Evolutionary conservation across 2,329 filamentous ascomycete species (phyloP).

Genomic region (Thielaviopsis cerberus): DNA sequence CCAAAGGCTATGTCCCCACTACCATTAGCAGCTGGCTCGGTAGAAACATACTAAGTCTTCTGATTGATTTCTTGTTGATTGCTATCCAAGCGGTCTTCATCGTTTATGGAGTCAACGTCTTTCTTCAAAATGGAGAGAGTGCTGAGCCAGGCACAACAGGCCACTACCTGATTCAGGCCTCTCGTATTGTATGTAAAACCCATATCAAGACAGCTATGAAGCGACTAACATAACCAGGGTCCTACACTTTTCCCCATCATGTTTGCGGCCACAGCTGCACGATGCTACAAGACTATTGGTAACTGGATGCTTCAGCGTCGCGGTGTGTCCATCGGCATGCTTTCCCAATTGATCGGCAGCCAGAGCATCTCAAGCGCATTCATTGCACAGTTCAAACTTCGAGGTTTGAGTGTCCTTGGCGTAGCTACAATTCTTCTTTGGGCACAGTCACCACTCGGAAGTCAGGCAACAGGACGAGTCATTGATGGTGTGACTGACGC

Average conservation of each 20-base stretch:
- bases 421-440: background rate
- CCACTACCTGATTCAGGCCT: background rate
- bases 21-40: background rate
- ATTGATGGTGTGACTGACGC: background rate
- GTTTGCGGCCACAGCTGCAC: background rate
- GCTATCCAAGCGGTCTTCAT: background rate
- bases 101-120: background rate
- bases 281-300: background rate
- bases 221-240: background rate
- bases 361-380: background rate
- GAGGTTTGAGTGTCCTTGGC: background rate
- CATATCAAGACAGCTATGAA: background rate
- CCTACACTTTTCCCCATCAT: background rate
- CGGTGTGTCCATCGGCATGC: background rate
- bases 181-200: background rate
- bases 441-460: background rate
- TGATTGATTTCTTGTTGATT: background rate
- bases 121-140: background rate
- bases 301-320: background rate
- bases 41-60: background rate
- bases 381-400: background rate
- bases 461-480: background rate
- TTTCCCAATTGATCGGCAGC: background rate
- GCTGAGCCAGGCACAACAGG: background rate
- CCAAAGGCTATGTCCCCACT: background rate